Evolutionary conservation across 176 grass and related monocot species (phyloP).

Genomic region (Avena sativa): DNA sequence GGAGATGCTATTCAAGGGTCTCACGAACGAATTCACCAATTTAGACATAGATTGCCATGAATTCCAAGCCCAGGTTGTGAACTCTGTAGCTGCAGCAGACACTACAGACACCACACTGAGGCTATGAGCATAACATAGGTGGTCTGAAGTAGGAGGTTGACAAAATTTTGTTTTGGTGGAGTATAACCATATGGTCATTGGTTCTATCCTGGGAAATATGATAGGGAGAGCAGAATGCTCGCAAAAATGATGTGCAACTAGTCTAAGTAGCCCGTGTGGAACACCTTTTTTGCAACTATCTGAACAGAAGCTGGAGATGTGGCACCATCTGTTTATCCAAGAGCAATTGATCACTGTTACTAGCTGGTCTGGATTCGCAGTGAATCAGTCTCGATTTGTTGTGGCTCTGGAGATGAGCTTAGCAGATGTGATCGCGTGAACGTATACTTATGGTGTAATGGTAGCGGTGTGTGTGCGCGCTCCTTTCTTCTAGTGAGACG

Average conservation of each 20-base stretch:
- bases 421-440: neutral
- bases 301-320: neutral
- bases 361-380: neutral
- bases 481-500: neutral
- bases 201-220: constrained; percentile 26
- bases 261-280: neutral
- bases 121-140: constrained; percentile 17
- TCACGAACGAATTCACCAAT: constrained; percentile 55
- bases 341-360: constrained; percentile 7
- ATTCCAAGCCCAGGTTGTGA: constrained; percentile 39
- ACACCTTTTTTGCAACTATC: neutral
- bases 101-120: constrained; percentile 40
- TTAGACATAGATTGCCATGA: constrained; percentile 56
- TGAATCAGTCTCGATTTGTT: neutral
- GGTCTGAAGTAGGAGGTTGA: neutral
- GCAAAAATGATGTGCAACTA: neutral
- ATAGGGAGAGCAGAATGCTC: constrained; percentile 34
- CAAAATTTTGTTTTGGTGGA: constrained; percentile 25
- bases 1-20: constrained; percentile 49
- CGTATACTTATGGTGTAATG: neutral
- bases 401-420: neutral
- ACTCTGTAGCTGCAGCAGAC: neutral
- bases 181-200: neutral
- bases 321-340: neutral
- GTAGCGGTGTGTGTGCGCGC: neutral